Conservation (phyloP, 2,329 filamentous ascomycete species). For the Talaromyces islandicus region DNA sequence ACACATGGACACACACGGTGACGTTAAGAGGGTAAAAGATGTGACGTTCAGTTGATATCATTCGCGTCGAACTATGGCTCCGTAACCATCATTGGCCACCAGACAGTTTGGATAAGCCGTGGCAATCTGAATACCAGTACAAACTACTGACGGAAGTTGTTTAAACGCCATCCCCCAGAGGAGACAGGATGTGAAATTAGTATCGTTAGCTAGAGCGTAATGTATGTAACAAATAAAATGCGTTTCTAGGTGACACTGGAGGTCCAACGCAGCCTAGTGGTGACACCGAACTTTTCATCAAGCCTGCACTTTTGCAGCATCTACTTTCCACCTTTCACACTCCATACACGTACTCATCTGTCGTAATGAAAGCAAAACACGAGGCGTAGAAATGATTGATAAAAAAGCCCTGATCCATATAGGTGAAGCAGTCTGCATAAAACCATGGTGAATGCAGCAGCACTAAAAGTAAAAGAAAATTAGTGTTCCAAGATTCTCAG, state of each 20-base stretch:
- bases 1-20: not conserved
- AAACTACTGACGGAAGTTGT: not conserved
- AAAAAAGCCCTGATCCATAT: not conserved
- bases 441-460: not conserved
- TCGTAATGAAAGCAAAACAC: not conserved
- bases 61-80: not conserved
- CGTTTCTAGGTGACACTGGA: not conserved
- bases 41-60: conserved; percentile 3
- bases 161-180: not conserved
- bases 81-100: no score
- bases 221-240: not conserved
- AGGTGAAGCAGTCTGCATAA: not conserved
- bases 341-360: not conserved
- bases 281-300: not conserved
- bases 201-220: not conserved
- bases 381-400: not conserved
- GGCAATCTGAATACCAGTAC: not conserved
- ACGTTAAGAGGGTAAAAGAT: not conserved
- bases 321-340: not conserved
- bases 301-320: not conserved
- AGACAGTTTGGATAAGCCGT: not conserved
- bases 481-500: conserved; percentile 68
- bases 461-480: conserved; percentile 6
- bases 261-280: not conserved
- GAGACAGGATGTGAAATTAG: not conserved